A percentile compares a stretch with the other conserved stretches of the same genome.
Conservation (phyloP, 768 basidiomycete species). For the Leucocoprinus birnbaumii region DNA sequence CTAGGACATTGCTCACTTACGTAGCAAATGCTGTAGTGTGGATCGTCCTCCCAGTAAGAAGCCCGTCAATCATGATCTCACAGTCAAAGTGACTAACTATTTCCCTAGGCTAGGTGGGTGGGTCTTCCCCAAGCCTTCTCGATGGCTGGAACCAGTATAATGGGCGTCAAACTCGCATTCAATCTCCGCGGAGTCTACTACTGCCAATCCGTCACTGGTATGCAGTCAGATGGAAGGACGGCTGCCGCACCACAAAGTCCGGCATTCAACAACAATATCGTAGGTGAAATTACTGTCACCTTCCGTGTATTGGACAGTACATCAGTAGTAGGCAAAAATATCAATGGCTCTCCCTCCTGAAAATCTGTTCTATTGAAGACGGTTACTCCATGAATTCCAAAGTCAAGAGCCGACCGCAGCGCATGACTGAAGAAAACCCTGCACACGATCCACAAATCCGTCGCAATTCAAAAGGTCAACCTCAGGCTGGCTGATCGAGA, state of each 20-base stretch:
- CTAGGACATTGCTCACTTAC: constrained; percentile 19
- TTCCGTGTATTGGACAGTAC: neutral
- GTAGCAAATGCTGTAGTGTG: constrained; percentile 18
- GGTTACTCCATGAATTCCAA: neutral
- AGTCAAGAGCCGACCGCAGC: neutral
- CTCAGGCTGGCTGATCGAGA: neutral
- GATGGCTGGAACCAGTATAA: constrained; percentile 44
- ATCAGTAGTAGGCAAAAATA: neutral
- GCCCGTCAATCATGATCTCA: neutral
- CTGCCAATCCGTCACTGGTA: constrained; percentile 2
- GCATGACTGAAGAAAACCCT: neutral
- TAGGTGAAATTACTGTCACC: neutral
- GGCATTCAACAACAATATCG: neutral
- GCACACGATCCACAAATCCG: neutral
- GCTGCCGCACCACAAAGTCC: neutral
- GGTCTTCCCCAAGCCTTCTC: constrained; percentile 83
- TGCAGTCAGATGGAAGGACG: neutral
- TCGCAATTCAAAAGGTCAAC: neutral
- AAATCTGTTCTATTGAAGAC: neutral
- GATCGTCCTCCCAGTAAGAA: constrained; percentile 19
- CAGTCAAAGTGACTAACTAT: neutral
- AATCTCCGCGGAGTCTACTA: constrained; percentile 27
- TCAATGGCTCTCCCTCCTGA: neutral
- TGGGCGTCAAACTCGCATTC: constrained; percentile 24
- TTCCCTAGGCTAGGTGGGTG: constrained; percentile 69